Base-by-base conservation (phyloP, 169 alveolate genomes). In the Plasmodium ovale region DNA sequence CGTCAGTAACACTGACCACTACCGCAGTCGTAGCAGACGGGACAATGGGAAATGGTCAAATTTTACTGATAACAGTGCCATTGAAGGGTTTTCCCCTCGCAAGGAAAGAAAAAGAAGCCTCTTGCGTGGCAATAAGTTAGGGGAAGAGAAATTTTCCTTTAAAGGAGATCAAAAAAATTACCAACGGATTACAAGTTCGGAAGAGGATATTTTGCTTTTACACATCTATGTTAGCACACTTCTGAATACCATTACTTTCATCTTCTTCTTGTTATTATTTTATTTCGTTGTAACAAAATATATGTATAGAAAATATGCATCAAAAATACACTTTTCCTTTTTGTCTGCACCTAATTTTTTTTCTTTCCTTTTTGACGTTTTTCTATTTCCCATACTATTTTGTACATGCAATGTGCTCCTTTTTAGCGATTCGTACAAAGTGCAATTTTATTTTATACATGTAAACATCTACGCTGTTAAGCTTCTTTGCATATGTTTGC, bases 221-320 rank as follows among this genome's bases (percentile, higher is more conserved):
- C 58, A 73, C 58, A 73, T 47, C 6, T 73, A 35, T 35, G 51
- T 73, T 73, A 73, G 87, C n/a, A 47, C 69, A 31, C 87, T 73
- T 58, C 37, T 73, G 35, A 54, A 73, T 9, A 73, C 58, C 51
- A 59, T 73, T 16, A 23, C 5, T 64, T 21, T 73, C 7, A 19
- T 58, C 16, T 47, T 54, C 37, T 56, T 73, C 10, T 21, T 73
- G 14, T n/a, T 31, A 37, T 31, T 58, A 16, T 47, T 73, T 37
- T 44, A 73, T 73, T 73, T 73, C 37, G 39, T 73, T 12, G 19
- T 21, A 56, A 6, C 35, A 5, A 73, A 73, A 73, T 73, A 19
- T 21, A 58, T 47, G 23, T 25, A 14, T 16, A 73, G 16, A 62
- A n/a, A 27, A n/a, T n/a, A 23, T 27, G 19, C 14, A 33, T 37